Evolutionary conservation across 2,329 filamentous ascomycete genomes (phyloP).

Genomic region (Fusarium pseudocircinatum): DNA sequence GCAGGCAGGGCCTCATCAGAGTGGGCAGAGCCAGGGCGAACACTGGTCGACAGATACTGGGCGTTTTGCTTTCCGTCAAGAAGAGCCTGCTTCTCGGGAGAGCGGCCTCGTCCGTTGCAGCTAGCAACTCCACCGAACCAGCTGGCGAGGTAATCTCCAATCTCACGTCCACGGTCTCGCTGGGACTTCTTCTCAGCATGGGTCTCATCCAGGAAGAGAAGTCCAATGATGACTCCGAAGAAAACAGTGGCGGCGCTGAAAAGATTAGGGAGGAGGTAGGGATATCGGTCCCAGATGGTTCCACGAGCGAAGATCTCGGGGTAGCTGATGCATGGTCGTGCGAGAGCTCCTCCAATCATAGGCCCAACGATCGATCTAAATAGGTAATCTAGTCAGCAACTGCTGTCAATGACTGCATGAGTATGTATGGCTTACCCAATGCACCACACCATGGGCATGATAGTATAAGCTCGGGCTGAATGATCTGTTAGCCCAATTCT

Average conservation of each 20-base stretch:
- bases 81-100: conserved; percentile 69
- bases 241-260: conserved; percentile 84
- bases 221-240: conserved; percentile 78
- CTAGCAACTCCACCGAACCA: conserved; percentile 49
- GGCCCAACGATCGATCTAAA: conserved; percentile 88
- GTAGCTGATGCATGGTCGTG: conserved; percentile 85
- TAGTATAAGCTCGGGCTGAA: conserved; percentile 87
- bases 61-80: conserved; percentile 70
- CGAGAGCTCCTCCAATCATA: conserved; percentile 88
- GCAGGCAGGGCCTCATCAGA: conserved; percentile 68
- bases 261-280: conserved; percentile 92
- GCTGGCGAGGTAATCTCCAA: conserved; percentile 75
- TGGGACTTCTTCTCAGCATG: conserved; percentile 82
- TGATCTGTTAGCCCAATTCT: conserved; percentile 38
- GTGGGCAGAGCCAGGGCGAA: conserved; percentile 11
- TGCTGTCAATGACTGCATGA: neutral
- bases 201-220: conserved; percentile 93
- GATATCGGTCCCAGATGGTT: conserved; percentile 85
- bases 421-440: conserved; percentile 70
- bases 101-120: conserved; percentile 50
- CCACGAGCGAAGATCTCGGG: conserved; percentile 76
- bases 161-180: conserved; percentile 78
- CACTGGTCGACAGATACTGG: conserved; percentile 60
- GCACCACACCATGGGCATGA: conserved; percentile 99
- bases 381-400: conserved; percentile 43